A percentile compares a stretch with the other conserved stretches of the same genome.
Conservation (phyloP, 768 basidiomycete genomes). For the Cyathus striatus region DNA sequence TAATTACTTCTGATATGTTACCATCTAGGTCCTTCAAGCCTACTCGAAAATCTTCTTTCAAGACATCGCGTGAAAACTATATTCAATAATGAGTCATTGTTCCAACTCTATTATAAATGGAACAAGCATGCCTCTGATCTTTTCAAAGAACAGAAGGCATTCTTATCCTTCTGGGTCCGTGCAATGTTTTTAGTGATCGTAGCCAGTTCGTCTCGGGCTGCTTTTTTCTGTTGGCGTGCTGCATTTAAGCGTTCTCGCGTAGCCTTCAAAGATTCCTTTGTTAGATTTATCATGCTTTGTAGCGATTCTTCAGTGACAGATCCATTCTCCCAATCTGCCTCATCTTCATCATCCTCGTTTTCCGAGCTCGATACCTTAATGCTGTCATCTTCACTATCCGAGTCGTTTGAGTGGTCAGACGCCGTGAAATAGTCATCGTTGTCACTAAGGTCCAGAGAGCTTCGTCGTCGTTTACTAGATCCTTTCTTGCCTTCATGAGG, state of each 20-base stretch:
- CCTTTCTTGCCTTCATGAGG: slow-evolving; percentile 29
- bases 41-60: slow-evolving; percentile 56
- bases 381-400: slow-evolving; percentile 9
- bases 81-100: slow-evolving; percentile 3
- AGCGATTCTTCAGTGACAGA: slow-evolving; percentile 41
- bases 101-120: neutral
- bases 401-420: slow-evolving; percentile 3
- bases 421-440: slow-evolving; percentile 31
- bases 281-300: slow-evolving; percentile 37
- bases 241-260: slow-evolving; percentile 29
- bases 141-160: slow-evolving; percentile 55
- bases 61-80: slow-evolving; percentile 49
- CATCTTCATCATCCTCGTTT: slow-evolving; percentile 18
- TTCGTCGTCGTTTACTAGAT: slow-evolving; percentile 40
- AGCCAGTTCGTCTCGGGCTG: slow-evolving; percentile 24
- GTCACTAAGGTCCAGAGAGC: slow-evolving; percentile 13
- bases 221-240: slow-evolving; percentile 29
- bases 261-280: slow-evolving; percentile 33
- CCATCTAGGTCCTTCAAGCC: slow-evolving; percentile 59
- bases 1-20: slow-evolving; percentile 10
- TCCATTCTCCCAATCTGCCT: slow-evolving; percentile 27
- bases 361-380: slow-evolving; percentile 4
- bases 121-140: slow-evolving; percentile 41
- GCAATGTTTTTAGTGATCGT: slow-evolving; percentile 36
- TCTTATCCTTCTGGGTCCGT: slow-evolving; percentile 52